Conservation (phyloP, 192 early-diverging fungal species). For the Coemansia sp. region DNA sequence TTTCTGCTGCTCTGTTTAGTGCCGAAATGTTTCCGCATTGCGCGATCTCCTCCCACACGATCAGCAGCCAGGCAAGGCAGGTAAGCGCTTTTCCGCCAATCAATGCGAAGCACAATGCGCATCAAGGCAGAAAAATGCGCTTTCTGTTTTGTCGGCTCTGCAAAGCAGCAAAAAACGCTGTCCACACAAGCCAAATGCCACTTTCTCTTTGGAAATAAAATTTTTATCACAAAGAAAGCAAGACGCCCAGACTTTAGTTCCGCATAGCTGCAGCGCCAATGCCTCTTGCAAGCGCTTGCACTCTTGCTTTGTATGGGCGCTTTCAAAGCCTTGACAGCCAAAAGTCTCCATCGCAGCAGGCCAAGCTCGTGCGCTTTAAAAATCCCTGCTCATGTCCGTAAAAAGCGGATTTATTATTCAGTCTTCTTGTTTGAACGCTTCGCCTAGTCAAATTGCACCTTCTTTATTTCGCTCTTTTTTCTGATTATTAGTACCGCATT, state of each 20-base stretch:
- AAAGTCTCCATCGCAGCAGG: neutral
- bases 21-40: neutral
- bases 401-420: neutral
- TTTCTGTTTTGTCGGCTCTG: neutral
- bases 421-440: too few species aligned
- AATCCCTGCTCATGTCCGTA: neutral
- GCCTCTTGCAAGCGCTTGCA: neutral
- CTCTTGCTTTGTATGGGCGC: neutral
- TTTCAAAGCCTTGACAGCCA: neutral
- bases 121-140: neutral
- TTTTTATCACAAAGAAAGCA: neutral
- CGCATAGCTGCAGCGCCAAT: neutral
- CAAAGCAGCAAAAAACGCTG: neutral
- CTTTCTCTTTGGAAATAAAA: neutral
- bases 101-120: constrained; percentile 11
- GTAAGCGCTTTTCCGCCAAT: constrained; percentile 2
- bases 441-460: neutral
- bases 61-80: neutral
- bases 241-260: neutral
- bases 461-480: neutral
- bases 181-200: neutral
- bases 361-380: neutral
- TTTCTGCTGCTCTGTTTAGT: neutral
- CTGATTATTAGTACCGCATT: neutral
- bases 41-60: neutral